Conservation (phyloP, 179 eudicot species). For the Sideroxylon spinosum region DNA sequence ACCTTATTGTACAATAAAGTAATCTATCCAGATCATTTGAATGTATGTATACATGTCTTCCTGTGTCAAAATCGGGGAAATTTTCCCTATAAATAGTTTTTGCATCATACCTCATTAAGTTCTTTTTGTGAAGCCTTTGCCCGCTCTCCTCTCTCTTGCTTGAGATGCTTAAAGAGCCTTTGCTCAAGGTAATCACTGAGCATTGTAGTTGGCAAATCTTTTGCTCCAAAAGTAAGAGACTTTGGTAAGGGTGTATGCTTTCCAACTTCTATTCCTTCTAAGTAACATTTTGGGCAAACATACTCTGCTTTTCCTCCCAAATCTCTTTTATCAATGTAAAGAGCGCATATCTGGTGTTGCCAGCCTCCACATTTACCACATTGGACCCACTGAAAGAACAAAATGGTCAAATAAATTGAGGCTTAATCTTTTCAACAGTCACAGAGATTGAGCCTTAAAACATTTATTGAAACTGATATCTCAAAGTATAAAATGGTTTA, state of each 20-base stretch:
- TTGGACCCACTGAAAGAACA: slow-evolving; percentile 77
- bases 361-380: slow-evolving; percentile 83
- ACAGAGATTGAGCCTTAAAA: slow-evolving; percentile 1
- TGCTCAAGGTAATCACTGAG: slow-evolving; percentile 84
- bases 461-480: not conserved
- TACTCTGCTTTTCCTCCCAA: slow-evolving; percentile 58
- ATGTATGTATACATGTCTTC: not conserved
- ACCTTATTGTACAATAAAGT: not conserved
- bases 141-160: slow-evolving; percentile 69
- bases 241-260: slow-evolving; percentile 39
- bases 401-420: slow-evolving; percentile 11
- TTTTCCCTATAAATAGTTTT: not conserved
- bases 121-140: slow-evolving; percentile 44
- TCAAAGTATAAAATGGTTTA: not conserved
- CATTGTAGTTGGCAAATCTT: slow-evolving; percentile 57
- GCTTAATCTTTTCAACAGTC: not conserved
- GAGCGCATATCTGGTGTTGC: slow-evolving; percentile 94
- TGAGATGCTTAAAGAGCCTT: slow-evolving; percentile 55
- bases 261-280: slow-evolving; percentile 49
- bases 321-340: slow-evolving; percentile 67
- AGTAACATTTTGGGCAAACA: slow-evolving; percentile 68
- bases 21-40: not conserved
- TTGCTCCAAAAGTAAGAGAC: slow-evolving; percentile 56
- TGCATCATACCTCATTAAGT: slow-evolving; percentile 52
- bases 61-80: not conserved